A percentile compares a stretch with the other conserved stretches of the same genome.
Conservation (phyloP, 2,329 filamentous ascomycete species). For the Moelleriella libera region DNA sequence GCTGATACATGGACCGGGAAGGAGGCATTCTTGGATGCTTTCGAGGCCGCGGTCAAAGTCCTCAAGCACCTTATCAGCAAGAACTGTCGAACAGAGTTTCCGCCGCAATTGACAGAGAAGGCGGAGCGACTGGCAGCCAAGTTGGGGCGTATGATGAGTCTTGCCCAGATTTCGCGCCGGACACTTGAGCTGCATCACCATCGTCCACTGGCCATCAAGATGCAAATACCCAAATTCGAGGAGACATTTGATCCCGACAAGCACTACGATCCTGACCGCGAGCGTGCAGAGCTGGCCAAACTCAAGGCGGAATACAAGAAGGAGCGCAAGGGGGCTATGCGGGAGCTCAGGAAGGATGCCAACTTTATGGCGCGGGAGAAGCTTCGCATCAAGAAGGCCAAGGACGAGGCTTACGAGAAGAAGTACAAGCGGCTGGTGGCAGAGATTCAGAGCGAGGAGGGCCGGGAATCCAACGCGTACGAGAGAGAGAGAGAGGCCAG, state of each 20-base stretch:
- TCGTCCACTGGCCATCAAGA: slow-evolving; percentile 74
- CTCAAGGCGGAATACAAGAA: slow-evolving; percentile 85
- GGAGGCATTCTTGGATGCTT: slow-evolving; percentile 65
- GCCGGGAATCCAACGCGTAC: slow-evolving; percentile 73
- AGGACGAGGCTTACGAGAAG: slow-evolving; percentile 86
- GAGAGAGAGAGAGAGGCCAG: slow-evolving; percentile 70
- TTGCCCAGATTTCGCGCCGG: slow-evolving; percentile 53
- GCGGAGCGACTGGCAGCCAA: slow-evolving; percentile 28
- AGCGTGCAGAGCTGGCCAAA: slow-evolving; percentile 73
- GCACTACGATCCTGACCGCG: slow-evolving; percentile 92
- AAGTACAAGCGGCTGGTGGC: slow-evolving; percentile 87
- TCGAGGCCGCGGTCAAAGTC: slow-evolving; percentile 46
- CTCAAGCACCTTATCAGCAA: slow-evolving; percentile 47
- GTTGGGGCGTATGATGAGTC: slow-evolving; percentile 38
- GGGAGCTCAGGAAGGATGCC: slow-evolving; percentile 89
- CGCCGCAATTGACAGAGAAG: slow-evolving; percentile 24
- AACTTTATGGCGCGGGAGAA: slow-evolving; percentile 88
- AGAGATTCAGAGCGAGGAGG: slow-evolving; percentile 92
- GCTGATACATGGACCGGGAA: slow-evolving; percentile 62
- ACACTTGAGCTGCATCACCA: slow-evolving; percentile 85
- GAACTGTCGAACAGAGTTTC: slow-evolving; percentile 34
- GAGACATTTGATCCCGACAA: slow-evolving; percentile 87
- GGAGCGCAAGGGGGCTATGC: slow-evolving; percentile 86
- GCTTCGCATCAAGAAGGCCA: slow-evolving; percentile 82
- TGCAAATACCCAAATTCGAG: slow-evolving; percentile 86